Conservation (phyloP, 2,329 filamentous ascomycete species). For the Apiospora aurea region DNA sequence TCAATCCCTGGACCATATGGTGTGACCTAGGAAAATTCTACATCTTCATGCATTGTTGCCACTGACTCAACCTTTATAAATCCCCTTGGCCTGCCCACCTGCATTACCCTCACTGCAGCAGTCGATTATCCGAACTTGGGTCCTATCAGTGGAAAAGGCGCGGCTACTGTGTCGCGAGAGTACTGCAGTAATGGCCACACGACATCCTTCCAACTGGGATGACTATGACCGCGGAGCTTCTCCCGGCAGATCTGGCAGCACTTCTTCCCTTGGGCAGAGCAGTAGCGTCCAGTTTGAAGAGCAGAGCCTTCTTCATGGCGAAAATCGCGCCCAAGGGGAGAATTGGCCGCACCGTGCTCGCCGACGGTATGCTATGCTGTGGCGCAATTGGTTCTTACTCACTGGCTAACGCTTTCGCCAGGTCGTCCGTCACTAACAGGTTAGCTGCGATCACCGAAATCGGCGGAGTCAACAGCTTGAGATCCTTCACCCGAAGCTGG, state of each 20-base stretch:
- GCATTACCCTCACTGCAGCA: background rate
- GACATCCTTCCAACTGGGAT: constrained; percentile 50
- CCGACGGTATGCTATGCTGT: constrained; percentile 2
- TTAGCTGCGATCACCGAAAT: constrained; percentile 70
- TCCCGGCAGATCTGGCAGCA: constrained; percentile 48
- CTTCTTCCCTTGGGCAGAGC: constrained; percentile 48
- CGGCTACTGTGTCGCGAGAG: background rate
- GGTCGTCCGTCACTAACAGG: constrained; percentile 65
- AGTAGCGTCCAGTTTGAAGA: constrained; percentile 51
- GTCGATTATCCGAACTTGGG: background rate
- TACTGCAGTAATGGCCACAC: constrained; percentile 31
- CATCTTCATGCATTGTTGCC: background rate
- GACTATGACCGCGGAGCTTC: constrained; percentile 53
- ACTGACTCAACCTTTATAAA: constrained; percentile 8
- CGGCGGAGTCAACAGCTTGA: constrained; percentile 91
- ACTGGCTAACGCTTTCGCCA: constrained; percentile 37
- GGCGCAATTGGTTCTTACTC: constrained; percentile 26
- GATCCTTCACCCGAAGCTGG: constrained; percentile 93
- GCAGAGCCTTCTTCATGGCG: constrained; percentile 52
- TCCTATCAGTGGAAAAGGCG: background rate
- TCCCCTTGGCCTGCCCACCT: background rate
- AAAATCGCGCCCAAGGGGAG: constrained; percentile 44
- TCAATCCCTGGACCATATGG: constrained; percentile 9
- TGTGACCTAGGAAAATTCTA: constrained; percentile 20
- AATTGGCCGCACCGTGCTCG: constrained; percentile 35